Percentiles rank a stretch among this genome's conserved stretches.
These are phyloP conservation scores for Raffaelea ambrosiae DNA, from an alignment of 2,329 filamentous ascomycete genomes.

Conservation along the genomic window DNA sequence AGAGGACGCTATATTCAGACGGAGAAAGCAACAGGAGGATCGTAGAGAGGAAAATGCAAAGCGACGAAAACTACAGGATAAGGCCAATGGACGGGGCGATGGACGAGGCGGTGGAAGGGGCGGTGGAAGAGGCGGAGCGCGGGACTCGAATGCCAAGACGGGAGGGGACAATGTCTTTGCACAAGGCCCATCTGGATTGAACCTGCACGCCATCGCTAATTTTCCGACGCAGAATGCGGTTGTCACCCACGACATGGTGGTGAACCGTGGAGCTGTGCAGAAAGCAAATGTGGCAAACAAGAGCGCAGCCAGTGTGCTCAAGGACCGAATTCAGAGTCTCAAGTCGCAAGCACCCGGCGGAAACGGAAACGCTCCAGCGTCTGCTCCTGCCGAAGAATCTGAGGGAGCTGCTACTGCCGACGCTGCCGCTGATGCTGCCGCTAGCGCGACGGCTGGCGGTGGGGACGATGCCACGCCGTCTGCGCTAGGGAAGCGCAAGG, in stretches of 20 bases:
- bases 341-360: conserved; percentile 16
- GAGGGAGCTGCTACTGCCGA: not conserved
- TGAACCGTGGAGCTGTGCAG: conserved; percentile 59
- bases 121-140: not conserved
- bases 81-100: conserved; percentile 19
- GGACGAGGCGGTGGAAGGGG: too few species aligned
- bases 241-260: conserved; percentile 80
- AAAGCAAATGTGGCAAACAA: conserved; percentile 81
- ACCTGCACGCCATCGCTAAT: conserved; percentile 30
- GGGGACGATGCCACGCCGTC: conserved; percentile 13
- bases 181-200: conserved; percentile 11
- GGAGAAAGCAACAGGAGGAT: conserved; percentile 79
- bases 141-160: not conserved
- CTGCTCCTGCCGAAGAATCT: not conserved
- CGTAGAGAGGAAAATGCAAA: conserved; percentile 72
- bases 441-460: conserved; percentile 7
- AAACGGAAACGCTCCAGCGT: not conserved
- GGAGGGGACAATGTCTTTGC: conserved; percentile 13
- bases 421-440: not conserved
- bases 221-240: conserved; percentile 45
- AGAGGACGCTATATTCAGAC: conserved; percentile 87
- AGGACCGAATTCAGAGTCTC: conserved; percentile 61
- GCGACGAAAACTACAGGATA: conserved; percentile 64
- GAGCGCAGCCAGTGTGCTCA: conserved; percentile 82
- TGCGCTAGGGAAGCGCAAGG: conserved; percentile 60